Evolutionary conservation across 805 yeast species (phyloP).

Genomic region (Saccharomycopsis sp.): DNA sequence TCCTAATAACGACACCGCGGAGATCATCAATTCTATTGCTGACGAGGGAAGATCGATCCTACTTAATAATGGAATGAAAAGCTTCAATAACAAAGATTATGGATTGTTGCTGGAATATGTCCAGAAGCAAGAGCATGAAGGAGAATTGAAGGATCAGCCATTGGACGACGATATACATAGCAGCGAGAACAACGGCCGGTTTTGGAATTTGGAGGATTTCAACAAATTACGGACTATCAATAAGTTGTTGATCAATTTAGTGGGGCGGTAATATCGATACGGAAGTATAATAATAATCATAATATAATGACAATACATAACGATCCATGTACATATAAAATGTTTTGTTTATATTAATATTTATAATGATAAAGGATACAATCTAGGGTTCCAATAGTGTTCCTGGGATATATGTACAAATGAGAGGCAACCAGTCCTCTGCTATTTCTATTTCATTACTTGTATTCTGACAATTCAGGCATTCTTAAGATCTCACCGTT

Average conservation of each 20-base stretch:
- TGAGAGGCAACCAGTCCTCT: no score
- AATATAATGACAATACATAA: background rate
- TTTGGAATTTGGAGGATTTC: background rate
- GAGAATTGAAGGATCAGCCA: background rate
- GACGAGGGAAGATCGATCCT: constrained; percentile 5
- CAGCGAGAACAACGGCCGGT: background rate
- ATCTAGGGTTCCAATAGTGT: background rate
- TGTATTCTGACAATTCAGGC: constrained; percentile 54
- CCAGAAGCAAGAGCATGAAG: background rate
- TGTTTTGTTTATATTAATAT: background rate
- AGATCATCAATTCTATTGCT: constrained; percentile 3
- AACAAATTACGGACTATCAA: background rate
- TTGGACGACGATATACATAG: background rate
- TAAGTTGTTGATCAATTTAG: background rate
- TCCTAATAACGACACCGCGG: constrained; percentile 7
- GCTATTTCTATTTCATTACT: constrained; percentile 1
- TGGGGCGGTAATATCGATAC: background rate
- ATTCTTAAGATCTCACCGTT: constrained; percentile 72
- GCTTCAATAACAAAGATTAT: background rate
- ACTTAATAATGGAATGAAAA: background rate
- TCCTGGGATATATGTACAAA: background rate
- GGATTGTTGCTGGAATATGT: background rate
- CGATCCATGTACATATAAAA: background rate
- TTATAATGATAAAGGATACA: background rate
- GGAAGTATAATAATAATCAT: no score